A percentile compares a stretch with the other conserved stretches of the same genome.
These are phyloP conservation scores for Phanerochaete carnosa DNA, from an alignment of 768 basidiomycete genomes.

Conservation along the genomic window DNA sequence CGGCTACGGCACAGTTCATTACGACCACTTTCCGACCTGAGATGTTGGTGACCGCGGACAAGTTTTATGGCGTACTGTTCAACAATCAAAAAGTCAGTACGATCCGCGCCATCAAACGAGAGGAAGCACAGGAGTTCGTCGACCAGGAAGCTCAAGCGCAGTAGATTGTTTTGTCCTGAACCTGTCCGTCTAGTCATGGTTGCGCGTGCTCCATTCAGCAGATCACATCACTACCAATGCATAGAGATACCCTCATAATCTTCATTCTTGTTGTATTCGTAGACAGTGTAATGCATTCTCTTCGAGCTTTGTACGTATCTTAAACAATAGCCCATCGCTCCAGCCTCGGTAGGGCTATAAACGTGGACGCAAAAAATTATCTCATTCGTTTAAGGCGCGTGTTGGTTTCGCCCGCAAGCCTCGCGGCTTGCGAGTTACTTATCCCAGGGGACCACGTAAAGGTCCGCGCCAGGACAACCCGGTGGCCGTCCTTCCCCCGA, in stretches of 20 bases:
- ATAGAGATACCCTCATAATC: not conserved
- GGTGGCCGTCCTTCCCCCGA: too few relatives aligned
- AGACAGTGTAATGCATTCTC: not conserved
- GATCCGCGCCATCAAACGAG: constrained; percentile 80
- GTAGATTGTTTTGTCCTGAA: not conserved
- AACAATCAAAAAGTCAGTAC: constrained; percentile 94
- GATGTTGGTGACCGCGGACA: constrained; percentile 93
- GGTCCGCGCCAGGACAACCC: too few relatives aligned
- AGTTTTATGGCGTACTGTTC: constrained; percentile 96
- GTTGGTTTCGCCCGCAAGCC: too few relatives aligned
- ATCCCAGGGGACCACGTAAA: too few relatives aligned
- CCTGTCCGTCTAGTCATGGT: not conserved
- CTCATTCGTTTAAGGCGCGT: too few relatives aligned
- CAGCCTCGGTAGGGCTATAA: too few relatives aligned
- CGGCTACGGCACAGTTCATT: constrained; percentile 90
- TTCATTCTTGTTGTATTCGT: not conserved
- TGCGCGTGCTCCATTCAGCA: not conserved
- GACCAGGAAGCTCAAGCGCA: constrained; percentile 42
- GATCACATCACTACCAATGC: not conserved
- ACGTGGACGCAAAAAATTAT: too few relatives aligned
- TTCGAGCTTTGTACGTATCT: not conserved
- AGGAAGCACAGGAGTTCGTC: constrained; percentile 93
- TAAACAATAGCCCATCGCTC: too few relatives aligned
- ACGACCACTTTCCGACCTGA: constrained; percentile 98
- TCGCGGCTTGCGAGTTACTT: too few relatives aligned